Base-by-base conservation (phyloP, 2,329 filamentous ascomycete species). In the Xylaria multiplex region DNA sequence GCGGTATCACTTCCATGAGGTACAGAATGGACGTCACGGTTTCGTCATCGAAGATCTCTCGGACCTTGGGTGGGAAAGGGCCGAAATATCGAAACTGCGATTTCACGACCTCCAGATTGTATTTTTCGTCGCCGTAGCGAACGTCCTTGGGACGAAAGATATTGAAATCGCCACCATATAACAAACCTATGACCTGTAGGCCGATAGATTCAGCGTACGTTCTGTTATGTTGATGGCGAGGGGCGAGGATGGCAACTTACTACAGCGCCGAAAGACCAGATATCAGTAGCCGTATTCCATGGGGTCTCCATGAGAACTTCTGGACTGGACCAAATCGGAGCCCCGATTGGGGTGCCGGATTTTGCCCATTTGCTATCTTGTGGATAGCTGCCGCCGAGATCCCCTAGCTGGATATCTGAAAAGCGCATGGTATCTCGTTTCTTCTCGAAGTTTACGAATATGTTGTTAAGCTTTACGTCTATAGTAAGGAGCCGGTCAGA, bases 141-240 rank as follows among this genome's bases (percentile, higher is more conserved):
- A 48, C n/a, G 9, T 14, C 13, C 30, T 58, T 58, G 16, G 55
- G 55, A 11, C n/a, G n/a, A 48, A 58, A 58, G 19, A n/a, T 24
- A 35, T 58, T 58, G 35, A 58, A 58, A 35, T 58, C 55, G 43
- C 55, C 55, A 40, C 55, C 55, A 14, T 58, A 58, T 48, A 48
- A 37, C 43, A 49, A 30, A n/a, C 56, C 40, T 40, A 49, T 30
- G 7, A 40, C 43, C 56, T 59, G 27, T 49, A 1, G 2, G 11
- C 2, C 6, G 11, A 14, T 42, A 4, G 14, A 56, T 2, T 55
- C 45, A n/a, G 40, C 8, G 30, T 45, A 27, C 11, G 6, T 50
- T 32, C 48, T 50, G n/a, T 32, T 14, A 32, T 24, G 32, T n/a
- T 14, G 30, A 22, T 14, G 22, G 46, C 24, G 22, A 27, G 24